phyloP scores from a whole-genome alignment of 1,284 basidiomycete species.

The Rhizoctonia solani region DNA sequence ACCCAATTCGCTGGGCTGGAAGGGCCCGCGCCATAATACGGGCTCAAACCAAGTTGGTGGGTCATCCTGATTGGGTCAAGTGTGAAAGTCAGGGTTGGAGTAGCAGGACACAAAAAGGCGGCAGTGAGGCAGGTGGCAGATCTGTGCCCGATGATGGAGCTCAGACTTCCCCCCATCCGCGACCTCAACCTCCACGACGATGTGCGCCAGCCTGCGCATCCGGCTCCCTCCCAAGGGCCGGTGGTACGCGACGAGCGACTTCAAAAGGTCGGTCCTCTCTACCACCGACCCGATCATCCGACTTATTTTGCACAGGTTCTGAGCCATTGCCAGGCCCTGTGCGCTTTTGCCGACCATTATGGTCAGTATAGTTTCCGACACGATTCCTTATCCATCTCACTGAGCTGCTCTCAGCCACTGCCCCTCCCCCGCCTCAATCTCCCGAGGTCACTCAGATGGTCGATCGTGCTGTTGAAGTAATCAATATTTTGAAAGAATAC shows the following conservation, averaged over 20 bases:
- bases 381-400: not conserved
- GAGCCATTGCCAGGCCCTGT: constrained; percentile 7
- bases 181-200: constrained; percentile 9
- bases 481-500: constrained; percentile 16
- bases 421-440: not conserved
- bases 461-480: constrained; percentile 12
- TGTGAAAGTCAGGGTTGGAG: no score
- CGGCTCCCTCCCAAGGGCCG: no score
- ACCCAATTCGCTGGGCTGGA: not conserved
- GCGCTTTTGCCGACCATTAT: constrained; percentile 31
- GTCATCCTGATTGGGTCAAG: not conserved
- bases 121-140: not conserved
- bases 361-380: not conserved
- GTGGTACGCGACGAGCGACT: constrained; percentile 20
- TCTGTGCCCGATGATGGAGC: constrained; percentile 21
- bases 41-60: not conserved
- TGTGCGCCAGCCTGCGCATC: not conserved
- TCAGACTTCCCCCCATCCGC: constrained; percentile 30
- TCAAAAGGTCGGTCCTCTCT: not conserved
- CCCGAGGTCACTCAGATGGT: constrained; percentile 23
- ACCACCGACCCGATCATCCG: not conserved
- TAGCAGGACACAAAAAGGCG: constrained; percentile 10
- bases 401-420: not conserved
- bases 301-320: not conserved
- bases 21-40: not conserved